Evolutionary conservation across 2,329 filamentous ascomycete species (phyloP).

Genomic region (Colletotrichum sp.): DNA sequence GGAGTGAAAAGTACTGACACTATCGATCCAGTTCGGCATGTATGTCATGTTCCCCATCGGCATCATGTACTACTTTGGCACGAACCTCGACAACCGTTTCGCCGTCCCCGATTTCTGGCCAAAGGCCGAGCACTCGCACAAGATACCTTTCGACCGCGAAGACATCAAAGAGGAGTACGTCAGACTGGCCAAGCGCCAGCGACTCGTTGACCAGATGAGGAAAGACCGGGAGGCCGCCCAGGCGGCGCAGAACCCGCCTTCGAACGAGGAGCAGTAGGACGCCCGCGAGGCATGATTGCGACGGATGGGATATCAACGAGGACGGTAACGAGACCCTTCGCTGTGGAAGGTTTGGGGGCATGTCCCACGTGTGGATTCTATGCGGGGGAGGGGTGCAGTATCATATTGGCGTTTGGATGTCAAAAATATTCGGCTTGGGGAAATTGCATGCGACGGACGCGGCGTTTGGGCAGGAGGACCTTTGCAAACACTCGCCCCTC

Average conservation of each 20-base stretch:
- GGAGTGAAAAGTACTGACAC: not conserved
- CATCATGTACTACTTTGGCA: constrained; percentile 99
- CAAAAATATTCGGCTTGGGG: constrained; percentile 14
- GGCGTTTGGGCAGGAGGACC: constrained; percentile 5
- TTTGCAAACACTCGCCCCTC: constrained; percentile 12
- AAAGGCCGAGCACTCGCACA: constrained; percentile 76
- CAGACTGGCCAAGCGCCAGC: constrained; percentile 64
- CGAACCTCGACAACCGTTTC: constrained; percentile 94
- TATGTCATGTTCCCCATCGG: constrained; percentile 99
- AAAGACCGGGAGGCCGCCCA: constrained; percentile 42
- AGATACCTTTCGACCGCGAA: constrained; percentile 76
- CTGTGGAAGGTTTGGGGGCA: not conserved
- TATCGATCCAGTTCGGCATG: constrained; percentile 79
- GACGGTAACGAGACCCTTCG: not conserved
- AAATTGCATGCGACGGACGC: not conserved
- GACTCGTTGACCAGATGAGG: constrained; percentile 79
- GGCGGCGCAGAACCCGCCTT: constrained; percentile 29
- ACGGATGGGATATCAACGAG: not conserved
- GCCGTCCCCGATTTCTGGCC: constrained; percentile 93
- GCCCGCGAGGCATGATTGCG: not conserved
- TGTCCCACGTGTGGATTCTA: not conserved
- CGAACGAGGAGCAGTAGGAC: constrained; percentile 27
- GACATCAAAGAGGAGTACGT: constrained; percentile 85
- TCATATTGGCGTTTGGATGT: constrained; percentile 17
- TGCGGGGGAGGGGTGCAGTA: not conserved